Evolutionary conservation across 179 eudicot genomes (phyloP), one percentile per base, ranked within the genome.

Genomic region (Gypsophila paniculata): DNA sequence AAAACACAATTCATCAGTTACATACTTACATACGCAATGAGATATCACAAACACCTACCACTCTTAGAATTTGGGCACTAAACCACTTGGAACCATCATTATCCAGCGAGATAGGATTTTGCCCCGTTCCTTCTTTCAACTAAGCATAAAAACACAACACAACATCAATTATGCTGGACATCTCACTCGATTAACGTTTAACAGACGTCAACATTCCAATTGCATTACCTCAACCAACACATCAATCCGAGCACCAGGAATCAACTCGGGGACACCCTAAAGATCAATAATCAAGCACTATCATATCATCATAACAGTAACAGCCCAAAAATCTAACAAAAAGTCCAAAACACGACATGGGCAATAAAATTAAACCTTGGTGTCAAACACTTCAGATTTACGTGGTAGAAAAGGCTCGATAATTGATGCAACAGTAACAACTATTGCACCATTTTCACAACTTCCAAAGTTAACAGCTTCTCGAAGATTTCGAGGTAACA

Each of bases 371-470:
- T 44, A 57, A 82, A 93, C 96, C 97, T 88, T 78, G 29, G 72
- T 29, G 44, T 57, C 71, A 76, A 67, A 66, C 75, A 77, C 72
- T 73, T 82, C 80, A 18, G 85, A 78, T 19, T 82, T 80, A 18
- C 73, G 74, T 32, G 85, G 72, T 39, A 93, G 42, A 79, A 93
- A 93, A 39, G 98, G 98, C 82, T 89, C 97, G 66, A 93, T 49
- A 48, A 88, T 82, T 71, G 98, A 93, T 19, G 98, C 97, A 85
- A 88, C 96, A 34, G 97, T 88, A 61, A 89, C 77, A 61, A 93
- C 82, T 55, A 89, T 65, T n/a, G 82, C 82, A 69, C 82, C 78
- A 21, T 78, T 76, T 14, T 13, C 68, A 75, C 79, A 42, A 7
- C 39, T 67, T 23, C 62, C 73, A 32, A 75, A 61, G 17, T 70